These are phyloP conservation scores for Striga asiatica DNA, from an alignment of 257 asterid species.

Conservation along the genomic window DNA sequence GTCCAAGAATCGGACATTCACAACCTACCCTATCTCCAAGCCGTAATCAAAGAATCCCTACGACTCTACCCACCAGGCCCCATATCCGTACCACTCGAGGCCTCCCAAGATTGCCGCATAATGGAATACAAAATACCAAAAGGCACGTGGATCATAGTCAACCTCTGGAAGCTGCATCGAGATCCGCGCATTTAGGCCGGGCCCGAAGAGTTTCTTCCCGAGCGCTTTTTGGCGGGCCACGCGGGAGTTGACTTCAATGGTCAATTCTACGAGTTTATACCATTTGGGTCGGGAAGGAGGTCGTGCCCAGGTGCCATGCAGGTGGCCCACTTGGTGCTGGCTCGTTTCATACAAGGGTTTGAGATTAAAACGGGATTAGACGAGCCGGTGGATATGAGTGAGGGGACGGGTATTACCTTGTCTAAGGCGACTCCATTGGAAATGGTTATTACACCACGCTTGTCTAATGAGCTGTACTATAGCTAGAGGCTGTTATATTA, in stretches of 20 bases:
- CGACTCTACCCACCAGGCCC: slow-evolving; percentile 46
- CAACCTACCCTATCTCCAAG: slow-evolving; percentile 30
- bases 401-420: slow-evolving; percentile 31
- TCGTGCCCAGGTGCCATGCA: slow-evolving; percentile 40
- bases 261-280: slow-evolving; percentile 30
- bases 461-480: background rate
- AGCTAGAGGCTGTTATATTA: too few species aligned
- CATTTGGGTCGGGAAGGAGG: slow-evolving; percentile 51
- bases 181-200: slow-evolving; percentile 36
- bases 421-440: slow-evolving; percentile 30
- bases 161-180: slow-evolving; percentile 42
- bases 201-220: slow-evolving; percentile 34
- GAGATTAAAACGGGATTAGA: slow-evolving; percentile 7
- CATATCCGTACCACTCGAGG: slow-evolving; percentile 28
- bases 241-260: slow-evolving; percentile 21
- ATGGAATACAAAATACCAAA: slow-evolving; percentile 25
- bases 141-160: slow-evolving; percentile 28
- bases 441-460: slow-evolving; percentile 25
- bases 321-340: slow-evolving; percentile 27
- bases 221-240: slow-evolving; percentile 33
- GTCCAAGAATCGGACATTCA: slow-evolving; percentile 29
- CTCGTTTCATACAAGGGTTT: slow-evolving; percentile 43
- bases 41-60: slow-evolving; percentile 39
- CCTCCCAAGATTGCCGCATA: slow-evolving; percentile 28
- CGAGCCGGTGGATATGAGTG: slow-evolving; percentile 35